phyloP scores from a whole-genome alignment of 805 yeast species.

The Kuraishia cidri region DNA sequence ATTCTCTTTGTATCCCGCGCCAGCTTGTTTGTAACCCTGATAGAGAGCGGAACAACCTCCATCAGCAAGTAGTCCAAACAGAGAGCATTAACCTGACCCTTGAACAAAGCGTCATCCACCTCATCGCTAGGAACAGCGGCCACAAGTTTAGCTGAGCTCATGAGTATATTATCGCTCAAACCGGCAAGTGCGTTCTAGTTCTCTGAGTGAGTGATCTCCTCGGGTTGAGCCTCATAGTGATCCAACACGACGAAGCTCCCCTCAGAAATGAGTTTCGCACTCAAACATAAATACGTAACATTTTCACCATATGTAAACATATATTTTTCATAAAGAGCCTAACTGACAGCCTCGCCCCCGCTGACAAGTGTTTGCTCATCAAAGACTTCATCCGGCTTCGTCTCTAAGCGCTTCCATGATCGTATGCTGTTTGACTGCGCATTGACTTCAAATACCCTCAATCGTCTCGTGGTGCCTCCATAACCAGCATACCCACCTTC shows the following conservation, averaged over 20 bases:
- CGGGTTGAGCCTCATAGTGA: too few relatives aligned
- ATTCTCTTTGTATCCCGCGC: slow-evolving; percentile 12
- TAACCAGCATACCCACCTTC: slow-evolving; percentile 97
- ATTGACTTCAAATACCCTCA: slow-evolving; percentile 66
- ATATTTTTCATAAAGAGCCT: too few relatives aligned
- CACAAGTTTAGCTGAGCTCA: too few relatives aligned
- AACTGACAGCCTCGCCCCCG: too few relatives aligned
- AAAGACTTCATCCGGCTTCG: slow-evolving; percentile 33
- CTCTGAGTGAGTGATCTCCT: not conserved
- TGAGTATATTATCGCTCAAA: too few relatives aligned
- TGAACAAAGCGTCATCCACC: too few relatives aligned
- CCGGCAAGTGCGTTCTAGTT: too few relatives aligned
- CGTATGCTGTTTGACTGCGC: slow-evolving; percentile 31
- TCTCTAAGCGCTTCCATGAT: slow-evolving; percentile 71
- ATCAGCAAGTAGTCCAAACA: slow-evolving; percentile 59
- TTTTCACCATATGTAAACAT: too few relatives aligned
- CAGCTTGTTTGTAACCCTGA: slow-evolving; percentile 47
- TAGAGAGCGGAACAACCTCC: slow-evolving; percentile 69
- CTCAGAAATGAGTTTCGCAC: too few relatives aligned
- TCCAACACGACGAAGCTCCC: too few relatives aligned
- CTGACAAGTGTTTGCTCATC: slow-evolving; percentile 44
- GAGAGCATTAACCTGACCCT: slow-evolving; percentile 38
- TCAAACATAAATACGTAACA: too few relatives aligned
- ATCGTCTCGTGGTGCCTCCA: slow-evolving; percentile 75
- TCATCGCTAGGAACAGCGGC: too few relatives aligned